phyloP scores from a whole-genome alignment of 2,329 filamentous ascomycete genomes.

The Lachnellula cervina region DNA sequence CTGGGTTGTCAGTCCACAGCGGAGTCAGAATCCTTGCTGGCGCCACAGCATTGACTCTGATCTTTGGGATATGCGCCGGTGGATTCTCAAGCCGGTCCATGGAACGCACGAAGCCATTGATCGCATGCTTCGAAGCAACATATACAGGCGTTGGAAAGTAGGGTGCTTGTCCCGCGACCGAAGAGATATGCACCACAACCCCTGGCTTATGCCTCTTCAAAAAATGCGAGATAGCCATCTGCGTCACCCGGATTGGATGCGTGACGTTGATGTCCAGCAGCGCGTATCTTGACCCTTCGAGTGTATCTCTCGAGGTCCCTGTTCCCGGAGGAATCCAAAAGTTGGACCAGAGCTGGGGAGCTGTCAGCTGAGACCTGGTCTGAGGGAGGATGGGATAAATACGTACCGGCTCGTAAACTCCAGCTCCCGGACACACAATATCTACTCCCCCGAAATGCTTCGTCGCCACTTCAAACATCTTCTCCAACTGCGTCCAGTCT shows the following conservation, averaged over 20 bases:
- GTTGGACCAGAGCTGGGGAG: conserved; percentile 39
- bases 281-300: conserved; percentile 38
- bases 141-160: conserved; percentile 41
- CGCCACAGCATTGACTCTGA: conserved; percentile 41
- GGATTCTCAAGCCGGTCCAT: conserved; percentile 34
- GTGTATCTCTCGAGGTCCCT: conserved; percentile 37
- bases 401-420: conserved; percentile 40
- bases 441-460: conserved; percentile 33
- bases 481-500: conserved; percentile 36
- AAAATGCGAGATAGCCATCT: conserved; percentile 46
- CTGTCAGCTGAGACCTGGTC: not conserved
- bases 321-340: conserved; percentile 46
- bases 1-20: conserved; percentile 41
- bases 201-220: conserved; percentile 30
- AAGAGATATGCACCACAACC: conserved; percentile 42
- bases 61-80: conserved; percentile 26
- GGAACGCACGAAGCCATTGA: conserved; percentile 42
- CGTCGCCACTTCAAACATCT: conserved; percentile 34
- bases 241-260: conserved; percentile 47
- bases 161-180: conserved; percentile 40
- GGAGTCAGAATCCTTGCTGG: conserved; percentile 40
- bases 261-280: conserved; percentile 46
- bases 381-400: not conserved
- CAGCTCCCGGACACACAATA: conserved; percentile 43
- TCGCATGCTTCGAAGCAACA: conserved; percentile 43